Conservation (phyloP, 2,329 filamentous ascomycete genomes). For the Neonectria sp. region DNA sequence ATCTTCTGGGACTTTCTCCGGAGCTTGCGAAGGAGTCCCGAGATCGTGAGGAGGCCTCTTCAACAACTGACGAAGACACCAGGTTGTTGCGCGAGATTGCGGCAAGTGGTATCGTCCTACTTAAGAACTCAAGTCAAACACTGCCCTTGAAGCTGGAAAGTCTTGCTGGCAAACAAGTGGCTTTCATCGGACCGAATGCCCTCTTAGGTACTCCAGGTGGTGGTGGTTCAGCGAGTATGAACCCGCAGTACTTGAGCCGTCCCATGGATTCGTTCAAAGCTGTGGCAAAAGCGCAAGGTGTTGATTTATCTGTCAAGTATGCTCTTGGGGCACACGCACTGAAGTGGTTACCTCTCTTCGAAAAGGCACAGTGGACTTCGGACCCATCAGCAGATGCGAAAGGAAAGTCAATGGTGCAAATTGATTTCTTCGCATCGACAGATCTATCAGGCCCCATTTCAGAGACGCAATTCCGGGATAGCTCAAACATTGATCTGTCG, state of each 20-base stretch:
- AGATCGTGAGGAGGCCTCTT: constrained; percentile 28
- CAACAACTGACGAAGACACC: constrained; percentile 25
- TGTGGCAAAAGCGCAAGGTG: not conserved
- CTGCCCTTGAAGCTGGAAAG: constrained; percentile 16
- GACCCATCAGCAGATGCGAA: not conserved
- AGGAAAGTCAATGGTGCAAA: not conserved
- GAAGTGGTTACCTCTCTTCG: constrained; percentile 27
- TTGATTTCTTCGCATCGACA: constrained; percentile 14
- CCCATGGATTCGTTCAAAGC: constrained; percentile 27
- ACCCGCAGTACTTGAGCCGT: constrained; percentile 25
- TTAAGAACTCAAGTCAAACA: constrained; percentile 31
- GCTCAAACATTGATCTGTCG: constrained; percentile 18
- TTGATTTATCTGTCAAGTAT: constrained; percentile 10
- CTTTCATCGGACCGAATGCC: constrained; percentile 42
- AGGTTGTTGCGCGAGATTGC: constrained; percentile 35
- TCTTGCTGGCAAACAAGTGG: constrained; percentile 35
- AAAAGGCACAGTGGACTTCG: constrained; percentile 1
- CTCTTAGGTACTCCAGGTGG: constrained; percentile 19
- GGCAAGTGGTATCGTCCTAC: constrained; percentile 32
- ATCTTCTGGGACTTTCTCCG: constrained; percentile 6
- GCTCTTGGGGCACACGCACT: constrained; percentile 12
- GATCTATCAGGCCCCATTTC: constrained; percentile 15
- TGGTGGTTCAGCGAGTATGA: constrained; percentile 27
- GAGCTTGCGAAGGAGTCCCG: constrained; percentile 19
- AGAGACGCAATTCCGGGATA: constrained; percentile 22